Evolutionary conservation across 441 rosid genomes (phyloP).

Genomic region (Eutrema salsugineum): DNA sequence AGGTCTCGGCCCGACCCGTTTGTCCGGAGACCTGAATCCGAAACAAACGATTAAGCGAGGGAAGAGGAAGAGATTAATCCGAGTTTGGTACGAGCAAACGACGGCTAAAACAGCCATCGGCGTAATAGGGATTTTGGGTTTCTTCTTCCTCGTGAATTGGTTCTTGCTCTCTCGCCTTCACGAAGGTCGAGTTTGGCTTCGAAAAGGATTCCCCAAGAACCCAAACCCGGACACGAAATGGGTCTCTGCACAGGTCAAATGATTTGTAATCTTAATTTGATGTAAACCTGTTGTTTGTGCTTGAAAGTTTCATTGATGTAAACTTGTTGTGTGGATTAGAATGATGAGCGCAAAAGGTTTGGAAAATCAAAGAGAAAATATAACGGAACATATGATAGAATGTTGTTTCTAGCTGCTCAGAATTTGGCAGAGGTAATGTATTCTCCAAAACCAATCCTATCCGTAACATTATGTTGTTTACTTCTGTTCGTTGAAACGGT

Average conservation of each 20-base stretch:
- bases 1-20: slow-evolving; percentile 25
- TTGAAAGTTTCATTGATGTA: not conserved
- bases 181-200: slow-evolving; percentile 31
- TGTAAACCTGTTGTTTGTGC: not conserved
- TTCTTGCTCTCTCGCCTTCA: slow-evolving; percentile 60
- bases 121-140: slow-evolving; percentile 43
- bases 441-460: not conserved
- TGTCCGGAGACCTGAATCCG: not conserved
- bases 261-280: not conserved
- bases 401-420: slow-evolving; percentile 84
- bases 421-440: slow-evolving; percentile 71
- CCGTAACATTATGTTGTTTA: not conserved
- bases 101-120: slow-evolving; percentile 39
- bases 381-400: slow-evolving; percentile 59
- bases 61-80: slow-evolving; percentile 41
- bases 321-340: slow-evolving; percentile 11
- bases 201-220: slow-evolving; percentile 21
- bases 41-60: slow-evolving; percentile 23
- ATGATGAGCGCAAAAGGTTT: slow-evolving; percentile 34
- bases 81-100: slow-evolving; percentile 17
- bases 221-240: slow-evolving; percentile 5
- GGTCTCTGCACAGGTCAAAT: slow-evolving; percentile 41
- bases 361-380: slow-evolving; percentile 40
- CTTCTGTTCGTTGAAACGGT: not conserved
- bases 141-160: slow-evolving; percentile 60